Percentiles rank a stretch among this genome's conserved stretches.
phyloP scores from a whole-genome alignment of 2,329 filamentous ascomycete species.

The Ophiostoma triangulosporum region DNA sequence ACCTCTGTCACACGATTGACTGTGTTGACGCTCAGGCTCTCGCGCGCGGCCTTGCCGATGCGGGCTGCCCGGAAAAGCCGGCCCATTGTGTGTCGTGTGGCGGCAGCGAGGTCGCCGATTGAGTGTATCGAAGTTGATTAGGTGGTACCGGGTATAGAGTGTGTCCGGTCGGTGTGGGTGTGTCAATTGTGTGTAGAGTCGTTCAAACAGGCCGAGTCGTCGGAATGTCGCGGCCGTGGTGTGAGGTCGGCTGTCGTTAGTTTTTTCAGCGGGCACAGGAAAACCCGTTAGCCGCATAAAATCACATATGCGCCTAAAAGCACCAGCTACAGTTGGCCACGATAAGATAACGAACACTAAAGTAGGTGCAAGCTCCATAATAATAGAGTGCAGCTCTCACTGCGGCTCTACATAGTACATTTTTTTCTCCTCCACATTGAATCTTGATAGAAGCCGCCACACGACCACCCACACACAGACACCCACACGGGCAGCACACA shows the following conservation, averaged over 20 bases:
- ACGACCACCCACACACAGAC: background rate
- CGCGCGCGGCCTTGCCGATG: constrained; percentile 29
- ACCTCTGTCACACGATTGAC: constrained; percentile 18
- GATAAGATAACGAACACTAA: constrained; percentile 7
- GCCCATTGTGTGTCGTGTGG: background rate
- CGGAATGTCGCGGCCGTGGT: background rate
- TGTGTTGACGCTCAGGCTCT: constrained; percentile 23
- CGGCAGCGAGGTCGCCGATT: background rate
- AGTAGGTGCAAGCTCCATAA: background rate
- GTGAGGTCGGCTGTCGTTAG: background rate
- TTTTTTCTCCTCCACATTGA: constrained; percentile 3
- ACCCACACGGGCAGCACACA: background rate
- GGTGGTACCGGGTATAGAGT: background rate
- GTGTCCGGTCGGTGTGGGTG: background rate
- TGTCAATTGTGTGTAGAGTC: background rate
- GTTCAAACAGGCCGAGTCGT: background rate
- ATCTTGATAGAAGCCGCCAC: background rate
- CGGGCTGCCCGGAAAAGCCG: constrained; percentile 23
- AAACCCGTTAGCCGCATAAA: constrained; percentile 3
- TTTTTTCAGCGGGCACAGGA: constrained; percentile 16
- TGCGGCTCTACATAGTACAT: background rate
- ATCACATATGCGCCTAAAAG: constrained; percentile 1
- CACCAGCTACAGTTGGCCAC: background rate
- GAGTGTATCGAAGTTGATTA: too few species aligned
- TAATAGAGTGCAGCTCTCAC: background rate